phyloP scores from a whole-genome alignment of 495 filamentous ascomycete genomes.

The Neurospora intermedia region DNA sequence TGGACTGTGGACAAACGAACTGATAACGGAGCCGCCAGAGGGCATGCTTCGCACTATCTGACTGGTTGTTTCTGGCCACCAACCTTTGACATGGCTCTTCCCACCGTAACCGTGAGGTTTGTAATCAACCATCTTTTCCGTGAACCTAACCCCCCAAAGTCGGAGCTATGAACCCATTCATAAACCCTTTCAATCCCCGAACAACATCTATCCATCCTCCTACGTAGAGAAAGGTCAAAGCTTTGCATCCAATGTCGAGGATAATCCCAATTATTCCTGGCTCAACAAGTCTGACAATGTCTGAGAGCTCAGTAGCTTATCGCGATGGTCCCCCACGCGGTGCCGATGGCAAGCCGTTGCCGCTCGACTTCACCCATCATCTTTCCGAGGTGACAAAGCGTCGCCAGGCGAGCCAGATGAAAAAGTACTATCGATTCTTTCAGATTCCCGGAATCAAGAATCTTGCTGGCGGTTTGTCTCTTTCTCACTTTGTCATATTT shows the following conservation, averaged over 20 bases:
- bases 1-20: not conserved
- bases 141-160: not conserved
- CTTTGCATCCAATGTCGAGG: not conserved
- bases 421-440: slow-evolving; percentile 79
- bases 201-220: not conserved
- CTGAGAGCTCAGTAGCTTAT: not conserved
- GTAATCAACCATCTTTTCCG: not conserved
- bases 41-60: not conserved
- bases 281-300: not conserved
- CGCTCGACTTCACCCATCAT: slow-evolving; percentile 71
- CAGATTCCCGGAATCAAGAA: slow-evolving; percentile 70
- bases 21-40: not conserved
- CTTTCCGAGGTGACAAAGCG: slow-evolving; percentile 56
- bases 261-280: not conserved
- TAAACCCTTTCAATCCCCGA: not conserved
- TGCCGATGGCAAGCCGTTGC: slow-evolving; percentile 29
- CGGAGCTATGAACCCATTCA: not conserved
- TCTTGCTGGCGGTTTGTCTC: slow-evolving; percentile 67
- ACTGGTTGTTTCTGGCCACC: not conserved
- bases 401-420: slow-evolving; percentile 54
- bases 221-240: not conserved
- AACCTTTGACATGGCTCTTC: not conserved
- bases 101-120: not conserved
- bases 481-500: not conserved
- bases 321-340: not conserved